Conservation (phyloP, 2,329 filamentous ascomycete species). For the Gremmenia infestans region DNA sequence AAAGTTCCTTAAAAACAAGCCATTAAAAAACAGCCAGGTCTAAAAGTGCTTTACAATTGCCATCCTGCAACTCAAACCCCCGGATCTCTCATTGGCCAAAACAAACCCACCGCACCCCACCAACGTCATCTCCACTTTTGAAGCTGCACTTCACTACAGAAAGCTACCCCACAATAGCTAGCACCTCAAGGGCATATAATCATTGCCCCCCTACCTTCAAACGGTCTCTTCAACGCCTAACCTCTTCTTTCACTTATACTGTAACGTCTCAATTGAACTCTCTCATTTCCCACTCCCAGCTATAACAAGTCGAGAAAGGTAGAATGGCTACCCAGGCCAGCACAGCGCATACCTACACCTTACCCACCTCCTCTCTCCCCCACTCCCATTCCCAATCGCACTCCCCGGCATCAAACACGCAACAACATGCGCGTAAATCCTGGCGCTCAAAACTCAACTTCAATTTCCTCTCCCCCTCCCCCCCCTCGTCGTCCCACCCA, state of each 20-base stretch:
- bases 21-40: no score
- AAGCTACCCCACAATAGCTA: no score
- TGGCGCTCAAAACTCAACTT: conserved; percentile 13
- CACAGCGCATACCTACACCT: conserved; percentile 14
- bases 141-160: background rate
- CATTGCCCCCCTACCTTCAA: no score
- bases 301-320: background rate
- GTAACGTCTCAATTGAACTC: background rate
- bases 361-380: conserved; percentile 15
- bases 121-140: no score
- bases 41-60: no score
- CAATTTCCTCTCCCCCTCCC: background rate
- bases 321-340: conserved; percentile 11
- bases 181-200: background rate
- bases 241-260: background rate
- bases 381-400: conserved; percentile 4
- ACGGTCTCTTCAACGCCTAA: no score
- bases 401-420: background rate
- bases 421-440: conserved; percentile 7
- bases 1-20: no score
- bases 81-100: no score
- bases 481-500: background rate
- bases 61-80: no score
- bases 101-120: no score
- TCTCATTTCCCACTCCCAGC: background rate